phyloP scores from a whole-genome alignment of 352 stramenopile species.

The Plasmopara halstedii region DNA sequence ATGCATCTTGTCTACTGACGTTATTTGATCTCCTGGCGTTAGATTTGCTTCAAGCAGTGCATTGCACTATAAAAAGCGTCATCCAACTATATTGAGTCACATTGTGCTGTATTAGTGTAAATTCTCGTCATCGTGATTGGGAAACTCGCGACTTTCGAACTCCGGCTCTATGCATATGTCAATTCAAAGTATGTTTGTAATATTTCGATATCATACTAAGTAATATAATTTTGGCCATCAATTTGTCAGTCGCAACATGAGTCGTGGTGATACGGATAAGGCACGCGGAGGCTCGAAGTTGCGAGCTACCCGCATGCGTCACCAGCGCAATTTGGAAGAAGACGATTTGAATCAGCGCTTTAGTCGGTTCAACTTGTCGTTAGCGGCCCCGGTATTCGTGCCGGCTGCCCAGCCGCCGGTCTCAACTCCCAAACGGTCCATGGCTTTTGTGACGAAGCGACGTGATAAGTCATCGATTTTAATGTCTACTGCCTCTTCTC shows the following conservation, averaged over 20 bases:
- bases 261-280: constrained; percentile 1
- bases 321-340: constrained; percentile 43
- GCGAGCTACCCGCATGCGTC: constrained; percentile 44
- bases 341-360: constrained; percentile 65
- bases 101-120: constrained; percentile 2
- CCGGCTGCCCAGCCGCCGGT: constrained; percentile 15
- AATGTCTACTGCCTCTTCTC: not conserved
- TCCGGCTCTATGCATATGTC: not conserved
- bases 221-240: not conserved
- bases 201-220: not conserved
- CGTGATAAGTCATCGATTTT: not conserved
- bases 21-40: constrained; percentile 10
- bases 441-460: constrained; percentile 49
- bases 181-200: not conserved
- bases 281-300: constrained; percentile 38
- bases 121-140: not conserved
- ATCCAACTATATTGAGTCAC: not conserved
- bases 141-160: not conserved
- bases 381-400: constrained; percentile 55
- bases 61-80: constrained; percentile 40
- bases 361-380: constrained; percentile 23
- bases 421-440: constrained; percentile 20
- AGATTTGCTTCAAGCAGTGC: constrained; percentile 26
- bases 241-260: constrained; percentile 2
- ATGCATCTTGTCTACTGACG: constrained; percentile 1